These are phyloP conservation scores for Monosporozyma solicola DNA, from an alignment of 805 yeast genomes.

Conservation along the genomic window DNA sequence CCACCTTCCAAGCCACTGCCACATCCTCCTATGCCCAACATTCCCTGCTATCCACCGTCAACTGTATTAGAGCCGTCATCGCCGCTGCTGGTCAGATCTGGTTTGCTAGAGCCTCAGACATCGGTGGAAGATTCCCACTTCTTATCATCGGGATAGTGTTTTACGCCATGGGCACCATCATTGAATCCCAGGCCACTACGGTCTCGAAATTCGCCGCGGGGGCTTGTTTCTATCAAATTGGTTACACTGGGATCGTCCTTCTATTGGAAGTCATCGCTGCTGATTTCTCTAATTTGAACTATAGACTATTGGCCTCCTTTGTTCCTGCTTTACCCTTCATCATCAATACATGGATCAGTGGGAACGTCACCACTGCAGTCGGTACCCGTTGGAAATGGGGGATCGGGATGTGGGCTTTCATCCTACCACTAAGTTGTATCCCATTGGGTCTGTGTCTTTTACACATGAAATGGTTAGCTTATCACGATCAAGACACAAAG, in stretches of 20 bases:
- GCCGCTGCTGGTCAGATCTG: constrained; percentile 51
- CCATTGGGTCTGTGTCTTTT: constrained; percentile 47
- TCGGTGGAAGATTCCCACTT: constrained; percentile 46
- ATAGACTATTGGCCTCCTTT: constrained; percentile 59
- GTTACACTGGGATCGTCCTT: constrained; percentile 57
- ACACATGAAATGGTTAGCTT: constrained; percentile 49
- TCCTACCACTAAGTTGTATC: constrained; percentile 55
- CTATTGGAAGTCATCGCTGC: constrained; percentile 49
- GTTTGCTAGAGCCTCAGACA: constrained; percentile 48
- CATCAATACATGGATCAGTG: constrained; percentile 72
- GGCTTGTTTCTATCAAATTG: constrained; percentile 38
- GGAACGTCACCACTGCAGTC: constrained; percentile 40
- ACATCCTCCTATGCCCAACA: constrained; percentile 41
- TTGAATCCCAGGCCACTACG: constrained; percentile 46
- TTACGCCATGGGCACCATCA: constrained; percentile 47
- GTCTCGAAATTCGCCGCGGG: constrained; percentile 49
- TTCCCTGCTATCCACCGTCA: constrained; percentile 43
- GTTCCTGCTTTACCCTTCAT: constrained; percentile 64
- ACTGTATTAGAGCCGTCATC: constrained; percentile 42
- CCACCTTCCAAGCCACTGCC: constrained; percentile 41
- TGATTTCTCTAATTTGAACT: constrained; percentile 58
- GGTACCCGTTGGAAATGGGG: constrained; percentile 58
- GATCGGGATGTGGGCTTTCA: constrained; percentile 73
- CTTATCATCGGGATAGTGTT: constrained; percentile 37
- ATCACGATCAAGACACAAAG: constrained; percentile 36